Evolutionary conservation across 2,329 filamentous ascomycete genomes (phyloP).

Genomic region (Penicillium sp.): DNA sequence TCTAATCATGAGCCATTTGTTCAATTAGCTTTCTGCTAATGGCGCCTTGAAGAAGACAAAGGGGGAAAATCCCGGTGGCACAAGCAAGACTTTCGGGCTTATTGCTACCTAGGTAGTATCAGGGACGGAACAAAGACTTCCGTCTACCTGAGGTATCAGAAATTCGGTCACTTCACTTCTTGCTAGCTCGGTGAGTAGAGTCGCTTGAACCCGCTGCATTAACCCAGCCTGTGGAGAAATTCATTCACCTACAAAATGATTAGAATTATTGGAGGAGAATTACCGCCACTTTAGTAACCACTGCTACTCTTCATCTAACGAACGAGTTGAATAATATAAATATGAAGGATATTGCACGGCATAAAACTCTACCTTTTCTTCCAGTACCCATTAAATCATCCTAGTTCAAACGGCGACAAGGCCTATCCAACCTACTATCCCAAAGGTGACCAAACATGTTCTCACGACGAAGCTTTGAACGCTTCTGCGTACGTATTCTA

Average conservation of each 20-base stretch:
- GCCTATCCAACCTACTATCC: not conserved
- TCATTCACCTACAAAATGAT: not conserved
- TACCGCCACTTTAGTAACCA: not conserved
- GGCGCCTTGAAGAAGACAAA: not conserved
- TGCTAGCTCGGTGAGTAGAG: not conserved
- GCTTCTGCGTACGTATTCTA: slow-evolving; percentile 28
- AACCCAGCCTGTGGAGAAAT: no score
- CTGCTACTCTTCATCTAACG: not conserved
- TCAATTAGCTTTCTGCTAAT: slow-evolving; percentile 6
- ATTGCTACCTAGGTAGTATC: not conserved
- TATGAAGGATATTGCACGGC: not conserved
- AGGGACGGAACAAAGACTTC: not conserved
- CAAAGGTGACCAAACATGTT: slow-evolving; percentile 30
- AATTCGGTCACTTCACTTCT: not conserved
- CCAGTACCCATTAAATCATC: not conserved
- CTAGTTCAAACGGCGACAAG: not conserved
- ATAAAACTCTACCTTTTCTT: not conserved
- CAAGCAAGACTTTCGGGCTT: not conserved
- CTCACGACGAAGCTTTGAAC: slow-evolving; percentile 28
- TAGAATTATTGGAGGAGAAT: slow-evolving; percentile 10
- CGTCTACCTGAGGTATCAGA: no score
- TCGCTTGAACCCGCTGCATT: not conserved
- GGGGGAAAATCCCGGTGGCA: slow-evolving; percentile 21
- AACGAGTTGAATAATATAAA: not conserved
- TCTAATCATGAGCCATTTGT: not conserved